phyloP scores from a whole-genome alignment of 2,329 filamentous ascomycete genomes.

The Fusarium foetens region DNA sequence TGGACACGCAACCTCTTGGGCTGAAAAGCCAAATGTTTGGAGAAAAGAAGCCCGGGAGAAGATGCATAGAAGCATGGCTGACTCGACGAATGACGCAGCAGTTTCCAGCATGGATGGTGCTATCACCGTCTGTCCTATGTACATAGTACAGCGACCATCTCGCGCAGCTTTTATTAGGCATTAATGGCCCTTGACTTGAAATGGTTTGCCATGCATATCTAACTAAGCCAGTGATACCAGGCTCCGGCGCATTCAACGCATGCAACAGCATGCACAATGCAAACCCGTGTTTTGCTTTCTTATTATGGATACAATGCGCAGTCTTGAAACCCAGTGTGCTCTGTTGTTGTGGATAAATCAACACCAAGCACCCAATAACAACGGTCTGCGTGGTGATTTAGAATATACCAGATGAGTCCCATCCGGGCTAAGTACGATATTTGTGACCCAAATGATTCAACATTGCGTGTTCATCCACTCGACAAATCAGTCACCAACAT shows the following conservation, averaged over 20 bases:
- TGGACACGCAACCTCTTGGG: constrained; percentile 22
- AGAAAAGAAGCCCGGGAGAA: constrained; percentile 29
- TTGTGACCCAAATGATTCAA: constrained; percentile 5
- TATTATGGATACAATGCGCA: not conserved
- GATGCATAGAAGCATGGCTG: constrained; percentile 22
- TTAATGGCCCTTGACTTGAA: not conserved
- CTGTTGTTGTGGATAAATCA: constrained; percentile 15
- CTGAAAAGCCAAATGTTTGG: constrained; percentile 3
- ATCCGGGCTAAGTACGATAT: constrained; percentile 1
- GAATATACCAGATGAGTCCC: not conserved
- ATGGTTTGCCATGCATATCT: constrained; percentile 14
- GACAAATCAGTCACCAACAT: constrained; percentile 12
- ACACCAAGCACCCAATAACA: constrained; percentile 23
- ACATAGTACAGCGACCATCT: not conserved
- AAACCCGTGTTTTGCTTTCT: constrained; percentile 6
- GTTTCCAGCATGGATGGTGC: constrained; percentile 1
- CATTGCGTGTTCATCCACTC: constrained; percentile 21
- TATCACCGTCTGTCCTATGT: not conserved
- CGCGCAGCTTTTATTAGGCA: not conserved
- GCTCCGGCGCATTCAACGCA: constrained; percentile 14
- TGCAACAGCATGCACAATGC: constrained; percentile 20
- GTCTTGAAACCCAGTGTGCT: constrained; percentile 22
- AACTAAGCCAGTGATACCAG: constrained; percentile 1
- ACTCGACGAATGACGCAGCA: constrained; percentile 32
- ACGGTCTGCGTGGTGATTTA: constrained; percentile 4